phyloP scores from a whole-genome alignment of 345 rosid species.

The Populus pruinosa region DNA sequence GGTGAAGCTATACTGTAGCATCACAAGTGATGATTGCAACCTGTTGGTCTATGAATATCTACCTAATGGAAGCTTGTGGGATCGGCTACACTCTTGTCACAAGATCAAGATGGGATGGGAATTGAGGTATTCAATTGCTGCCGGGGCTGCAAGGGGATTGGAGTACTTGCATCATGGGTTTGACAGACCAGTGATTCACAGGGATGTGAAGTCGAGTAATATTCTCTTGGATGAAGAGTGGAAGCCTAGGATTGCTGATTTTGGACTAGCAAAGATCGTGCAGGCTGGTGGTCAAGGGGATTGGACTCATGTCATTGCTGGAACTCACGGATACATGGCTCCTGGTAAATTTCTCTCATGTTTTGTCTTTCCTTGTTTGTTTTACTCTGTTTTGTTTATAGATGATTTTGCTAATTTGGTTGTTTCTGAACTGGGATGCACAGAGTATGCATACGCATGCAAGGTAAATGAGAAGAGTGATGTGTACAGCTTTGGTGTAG shows the following conservation, averaged over 20 bases:
- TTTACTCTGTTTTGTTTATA: neutral
- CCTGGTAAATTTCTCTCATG: conserved; percentile 50
- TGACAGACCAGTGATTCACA: conserved; percentile 68
- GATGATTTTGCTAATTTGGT: neutral
- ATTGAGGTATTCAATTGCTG: conserved; percentile 57
- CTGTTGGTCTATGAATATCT: conserved; percentile 84
- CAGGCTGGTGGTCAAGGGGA: conserved; percentile 47
- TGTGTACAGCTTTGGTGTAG: conserved; percentile 87
- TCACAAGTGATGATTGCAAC: conserved; percentile 75
- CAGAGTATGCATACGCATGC: conserved; percentile 69
- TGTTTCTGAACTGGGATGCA: conserved; percentile 1
- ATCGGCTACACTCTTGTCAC: conserved; percentile 55
- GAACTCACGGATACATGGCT: conserved; percentile 88
- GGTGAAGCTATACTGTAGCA: conserved; percentile 80
- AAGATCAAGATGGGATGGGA: conserved; percentile 60
- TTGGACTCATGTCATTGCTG: conserved; percentile 53
- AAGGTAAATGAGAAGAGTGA: conserved; percentile 71
- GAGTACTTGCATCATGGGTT: conserved; percentile 85
- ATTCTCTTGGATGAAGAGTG: conserved; percentile 76
- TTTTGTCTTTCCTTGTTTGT: neutral
- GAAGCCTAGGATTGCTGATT: conserved; percentile 85
- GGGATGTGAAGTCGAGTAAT: conserved; percentile 86
- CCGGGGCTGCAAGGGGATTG: conserved; percentile 80
- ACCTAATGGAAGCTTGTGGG: conserved; percentile 89
- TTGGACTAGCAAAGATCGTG: conserved; percentile 75